Evolutionary conservation across 345 rosid species (phyloP), one percentile per base, ranked within the genome.

Genomic region (Microcos paniculata): DNA sequence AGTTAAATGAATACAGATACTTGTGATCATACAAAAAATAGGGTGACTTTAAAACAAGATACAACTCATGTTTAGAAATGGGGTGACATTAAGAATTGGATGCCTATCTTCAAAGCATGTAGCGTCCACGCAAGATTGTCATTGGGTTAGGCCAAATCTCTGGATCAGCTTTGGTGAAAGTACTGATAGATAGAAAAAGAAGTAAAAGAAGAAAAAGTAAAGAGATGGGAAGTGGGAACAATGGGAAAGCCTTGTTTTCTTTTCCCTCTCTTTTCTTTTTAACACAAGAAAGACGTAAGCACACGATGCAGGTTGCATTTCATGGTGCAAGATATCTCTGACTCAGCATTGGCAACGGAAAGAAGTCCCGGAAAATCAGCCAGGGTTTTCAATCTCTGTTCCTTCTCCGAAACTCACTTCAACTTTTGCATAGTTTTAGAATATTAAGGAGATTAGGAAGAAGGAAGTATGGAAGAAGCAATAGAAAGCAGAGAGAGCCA

Each of bases 401-500:
- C 4, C 45, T 58, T 28, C 24, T 28, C 18, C 13, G 28, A 62
- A 62, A 62, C 45, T 45, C 12, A n/a, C 21, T 61, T 35, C 24
- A 58, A 26, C 1, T 2, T 14, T 26, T 63, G 68, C 7, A 75
- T 24, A 26, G 8, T 1, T 11, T 43, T 43, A 10, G 46, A 14
- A 43, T 43, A 43, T 0, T 43, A 11, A 1, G 62, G 12, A 2
- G 6, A 35, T 35, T 2, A 28, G 23, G 26, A 63, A 35, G 59
- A 59, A 23, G 65, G 62, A 8, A 51, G 6, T 3, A 7, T 3
- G 40, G 38, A n/a, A 42, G 26, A 58, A 62, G 45, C 7, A 62
- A 66, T 35, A 55, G 67, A 56, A 71, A 78, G 74, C 19, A 70
- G 42, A 66, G 81, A 33, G 2, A n/a, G 69, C 43, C 18, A 68